Evolutionary conservation across 768 basidiomycete species (phyloP), one percentile per base, ranked within the genome.

Genomic region (Tremella fuciformis): DNA sequence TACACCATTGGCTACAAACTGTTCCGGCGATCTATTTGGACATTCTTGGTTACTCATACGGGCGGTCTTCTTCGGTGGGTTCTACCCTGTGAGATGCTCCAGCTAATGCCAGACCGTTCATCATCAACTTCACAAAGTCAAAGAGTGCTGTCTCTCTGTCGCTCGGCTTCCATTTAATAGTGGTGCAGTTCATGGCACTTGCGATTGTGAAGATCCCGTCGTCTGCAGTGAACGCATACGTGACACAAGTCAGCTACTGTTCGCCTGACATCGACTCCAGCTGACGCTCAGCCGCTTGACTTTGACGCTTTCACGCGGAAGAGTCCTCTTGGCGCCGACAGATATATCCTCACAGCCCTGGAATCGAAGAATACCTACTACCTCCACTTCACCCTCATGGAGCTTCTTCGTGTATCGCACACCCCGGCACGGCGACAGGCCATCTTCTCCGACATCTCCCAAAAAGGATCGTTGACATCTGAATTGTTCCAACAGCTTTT

Each of bases 351-450:
- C 18, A 61, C 60, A 2, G 73, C 67, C n/a, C 56, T 76, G 29
- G 50, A 58, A 25, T 65, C 69, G 1, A 57, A 66, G 22, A 65
- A 74, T 42, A 60, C 63, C 13, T 74, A 73, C 44, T 64, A 67
- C 50, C 58, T 71, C 13, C 70, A 69, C 53, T 74, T 76, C 60
- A 76, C 74, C 7, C 50, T 70, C 38, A 67, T 72, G 58, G 74
- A 76, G 49, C 65, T 73, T 11, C 57, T 71, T 0, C 66, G 73
- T 24, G 58, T 69, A 4, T 57, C 65, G 3, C 50, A 65, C 24
- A 58, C 64, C 8, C 61, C 67, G 2, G 42, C 60, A 11, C 60
- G 62, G 13, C 58, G 72, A 16, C 53, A 66, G 50, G 59, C 59
- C 26, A 51, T 74, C 19, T 74, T 74, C 59, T 40, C 56, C 26